A percentile compares a stretch with the other conserved stretches of the same genome.
Evolutionary conservation across 805 yeast species (phyloP).

Genomic region (Sugiyamaella lignohabitans): DNA sequence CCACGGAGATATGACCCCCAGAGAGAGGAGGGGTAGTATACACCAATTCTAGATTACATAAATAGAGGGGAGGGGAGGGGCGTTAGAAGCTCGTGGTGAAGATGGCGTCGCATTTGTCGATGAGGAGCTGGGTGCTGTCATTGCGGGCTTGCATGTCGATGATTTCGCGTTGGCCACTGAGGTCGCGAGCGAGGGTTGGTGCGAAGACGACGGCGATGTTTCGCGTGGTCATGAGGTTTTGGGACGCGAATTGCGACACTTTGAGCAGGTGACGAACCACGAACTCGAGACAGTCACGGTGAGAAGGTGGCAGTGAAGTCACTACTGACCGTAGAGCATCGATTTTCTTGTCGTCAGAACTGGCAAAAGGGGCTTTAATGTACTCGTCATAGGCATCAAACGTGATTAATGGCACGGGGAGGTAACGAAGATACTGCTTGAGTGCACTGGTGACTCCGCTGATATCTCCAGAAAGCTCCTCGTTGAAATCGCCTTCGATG

Average conservation of each 20-base stretch:
- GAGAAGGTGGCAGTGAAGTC: constrained; percentile 56
- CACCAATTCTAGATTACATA: too few relatives aligned
- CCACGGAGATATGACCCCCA: too few relatives aligned
- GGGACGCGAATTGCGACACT: constrained; percentile 46
- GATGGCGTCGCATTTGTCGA: constrained; percentile 26
- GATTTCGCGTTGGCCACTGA: constrained; percentile 74
- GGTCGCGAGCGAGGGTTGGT: constrained; percentile 80
- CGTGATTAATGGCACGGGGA: constrained; percentile 81
- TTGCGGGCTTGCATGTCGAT: constrained; percentile 77
- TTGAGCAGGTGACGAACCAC: constrained; percentile 59
- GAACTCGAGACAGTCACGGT: constrained; percentile 48
- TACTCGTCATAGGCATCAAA: constrained; percentile 60
- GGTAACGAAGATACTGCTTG: constrained; percentile 76
- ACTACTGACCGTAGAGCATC: constrained; percentile 43
- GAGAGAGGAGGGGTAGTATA: too few relatives aligned
- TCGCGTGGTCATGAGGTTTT: constrained; percentile 75
- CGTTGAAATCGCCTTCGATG: constrained; percentile 34
- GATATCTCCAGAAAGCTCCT: constrained; percentile 54
- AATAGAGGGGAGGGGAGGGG: not conserved
- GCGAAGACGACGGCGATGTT: constrained; percentile 91
- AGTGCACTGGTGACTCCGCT: constrained; percentile 82
- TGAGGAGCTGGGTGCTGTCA: constrained; percentile 66
- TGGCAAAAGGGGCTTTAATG: constrained; percentile 43
- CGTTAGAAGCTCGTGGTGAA: constrained; percentile 6
- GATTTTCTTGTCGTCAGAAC: constrained; percentile 26